Base-by-base conservation (phyloP, 129 eudicot species). In the Solidago caesia region DNA sequence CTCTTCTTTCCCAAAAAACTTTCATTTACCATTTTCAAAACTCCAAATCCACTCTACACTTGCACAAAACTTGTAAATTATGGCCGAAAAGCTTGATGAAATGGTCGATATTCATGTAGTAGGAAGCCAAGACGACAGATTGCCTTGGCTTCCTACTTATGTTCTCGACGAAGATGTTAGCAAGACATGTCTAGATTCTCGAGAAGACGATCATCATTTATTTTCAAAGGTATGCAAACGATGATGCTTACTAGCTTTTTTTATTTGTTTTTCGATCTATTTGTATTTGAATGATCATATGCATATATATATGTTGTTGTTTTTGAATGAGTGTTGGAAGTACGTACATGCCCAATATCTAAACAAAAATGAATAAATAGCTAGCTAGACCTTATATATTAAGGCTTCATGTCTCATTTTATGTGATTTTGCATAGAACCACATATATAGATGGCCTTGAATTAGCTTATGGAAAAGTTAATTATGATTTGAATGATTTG, bases 91-190 rank as follows among this genome's bases (percentile, higher is more conserved):
- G 58, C 80, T 7, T 4, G 8, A 47, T 10, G 45, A 26, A 49
- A 61, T 44, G 6, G 78, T 73, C 49, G 65, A 63, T 44, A 64
- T 76, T 62, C 74, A 67, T 46, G 70, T 57, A 12, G 25, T 60
- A 11, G 64, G 5, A 57, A 3, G 43, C 64, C 57, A 73, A 16
- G 72, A 49, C 15, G 87, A 33, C 39, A 33, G 79, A 64, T 60
- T 65, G 73, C 68, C 82, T 11, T 77, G 91, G 86, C 78, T 79
- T 68, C 88, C 84, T 8, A 9, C 72, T 42, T 80, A 62, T 39
- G 80, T 75, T 44, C 73, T 82, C 68, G 15, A 79, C 43, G 73
- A 76, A 43, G 45, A 9, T n/a, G n/a, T 48, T 29, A 9, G 3
- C 8, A 77, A 78, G 10, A 46, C 45, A 14, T 57, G 45, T 67